Evolutionary conservation across 179 eudicot genomes (phyloP), one percentile per base, ranked within the genome.

Genomic region (Beta corolliflora): DNA sequence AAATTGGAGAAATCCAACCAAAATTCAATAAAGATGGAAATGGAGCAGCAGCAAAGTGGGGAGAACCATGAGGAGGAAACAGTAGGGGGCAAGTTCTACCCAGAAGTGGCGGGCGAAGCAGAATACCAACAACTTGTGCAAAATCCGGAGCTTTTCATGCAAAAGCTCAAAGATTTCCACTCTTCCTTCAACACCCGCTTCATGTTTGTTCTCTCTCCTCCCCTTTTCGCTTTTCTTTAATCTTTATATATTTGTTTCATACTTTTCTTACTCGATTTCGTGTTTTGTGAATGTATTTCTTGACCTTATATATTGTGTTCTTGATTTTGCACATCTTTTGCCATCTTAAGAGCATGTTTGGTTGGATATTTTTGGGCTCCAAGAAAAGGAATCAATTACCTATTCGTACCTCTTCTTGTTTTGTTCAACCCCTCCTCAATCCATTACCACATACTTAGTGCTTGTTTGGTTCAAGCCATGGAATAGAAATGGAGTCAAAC

Each of bases 51-150:
- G 21, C 53, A 69, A 44, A 4, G 19, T 31, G 46, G 41, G 36
- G 31, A 61, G 56, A 23, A 60, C 21, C n/a, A n/a, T n/a, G 67
- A 23, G 9, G 58, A 50, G 4, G 71, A 77, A 48, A 3, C 21
- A 59, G 54, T 13, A 45, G 59, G 16, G 19, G 67, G 45, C 58
- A 52, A n/a, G 12, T 59, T 46, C 41, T 77, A 82, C 73, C 84
- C 84, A 55, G 23, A 29, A 55, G 31, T 58, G 8, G 16, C 16
- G 36, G 71, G 3, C 4, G 81, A 77, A 77, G 81, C 59, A 23
- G 85, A 82, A 44, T 78, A 78, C 69, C 59, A 82, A 1, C 78
- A 78, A 54, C 78, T 82, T 65, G 81, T 82, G 58, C 75, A 78
- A 18, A 58, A 56, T 78, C 3, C 78, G 0, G 78, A 73, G 11